Evolutionary conservation across 2,329 filamentous ascomycete species (phyloP), one percentile per base, ranked within the genome.

Genomic region (Lachnellula subtilissima): DNA sequence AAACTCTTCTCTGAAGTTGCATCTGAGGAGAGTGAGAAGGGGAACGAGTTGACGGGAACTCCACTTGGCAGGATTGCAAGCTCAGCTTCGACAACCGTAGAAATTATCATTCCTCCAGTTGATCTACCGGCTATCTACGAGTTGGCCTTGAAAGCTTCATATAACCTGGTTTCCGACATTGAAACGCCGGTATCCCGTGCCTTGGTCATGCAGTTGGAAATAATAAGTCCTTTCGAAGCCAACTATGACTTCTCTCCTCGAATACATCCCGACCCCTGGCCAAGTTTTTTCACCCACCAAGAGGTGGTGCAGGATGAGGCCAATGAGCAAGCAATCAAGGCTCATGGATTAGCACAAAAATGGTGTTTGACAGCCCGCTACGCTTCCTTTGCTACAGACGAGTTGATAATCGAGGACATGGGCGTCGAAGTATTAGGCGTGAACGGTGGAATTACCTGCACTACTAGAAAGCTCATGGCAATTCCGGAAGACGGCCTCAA

Each of bases 151-250:
- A 86, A 85, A 61, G 84, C 88, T 1, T 78, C 84, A 6, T 99
- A 99, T 69, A 84, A 88, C 65, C 78, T 97, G 1, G 76, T 85
- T 2, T 88, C 89, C 5, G 92, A 97, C 68, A 76, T 85, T 0
- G 87, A 88, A 50, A 96, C 91, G 1, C 86, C 87, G 1, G 87
- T 97, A 40, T 84, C 86, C 39, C 93, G 95, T 71, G 83, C 81
- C 2, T 74, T 87, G 22, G 78, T 83, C 1, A 79, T 88, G 40
- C 85, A 87, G 52, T 71, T 97, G 5, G 81, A 84, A 39, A 81
- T 97, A 54, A 84, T 90, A 53, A 86, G 85, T 50, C 91, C 93
- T 0, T 97, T 99, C 65, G 91, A 96, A 73, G 89, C 91, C 15
- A 94, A 89, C 66, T 97, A 96, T 70, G 90, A 95, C 60, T 84